Conservation (phyloP, 1,284 basidiomycete species). For the Abortiporus biennis region DNA sequence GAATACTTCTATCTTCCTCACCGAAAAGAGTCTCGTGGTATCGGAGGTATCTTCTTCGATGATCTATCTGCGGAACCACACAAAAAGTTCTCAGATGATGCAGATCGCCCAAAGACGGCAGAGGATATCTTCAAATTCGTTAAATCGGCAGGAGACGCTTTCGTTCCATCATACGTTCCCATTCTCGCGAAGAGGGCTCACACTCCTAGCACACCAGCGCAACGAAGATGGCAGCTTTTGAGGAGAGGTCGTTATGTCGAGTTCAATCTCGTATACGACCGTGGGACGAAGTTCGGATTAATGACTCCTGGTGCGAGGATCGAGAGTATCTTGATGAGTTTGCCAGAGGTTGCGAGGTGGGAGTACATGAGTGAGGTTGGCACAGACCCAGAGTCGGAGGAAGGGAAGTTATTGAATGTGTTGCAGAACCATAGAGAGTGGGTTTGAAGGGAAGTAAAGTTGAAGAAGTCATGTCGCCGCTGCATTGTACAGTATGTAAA, state of each 20-base stretch:
- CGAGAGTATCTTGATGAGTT: conserved; percentile 90
- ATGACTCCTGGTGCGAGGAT: conserved; percentile 88
- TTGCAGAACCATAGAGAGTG: conserved; percentile 69
- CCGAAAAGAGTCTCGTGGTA: conserved; percentile 82
- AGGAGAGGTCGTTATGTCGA: conserved; percentile 90
- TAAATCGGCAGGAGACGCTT: conserved; percentile 65
- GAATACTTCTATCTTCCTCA: conserved; percentile 96
- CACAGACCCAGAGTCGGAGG: conserved; percentile 58
- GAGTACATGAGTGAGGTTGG: conserved; percentile 89
- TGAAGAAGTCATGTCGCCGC: too few species aligned
- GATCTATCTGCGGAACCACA: conserved; percentile 69
- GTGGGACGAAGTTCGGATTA: conserved; percentile 85
- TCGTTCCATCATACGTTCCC: conserved; percentile 86
- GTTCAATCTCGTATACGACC: conserved; percentile 90
- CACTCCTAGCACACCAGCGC: conserved; percentile 53
- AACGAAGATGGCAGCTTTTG: conserved; percentile 86
- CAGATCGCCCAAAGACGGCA: conserved; percentile 45
- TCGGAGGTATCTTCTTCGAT: conserved; percentile 98
- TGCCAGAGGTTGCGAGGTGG: conserved; percentile 90
- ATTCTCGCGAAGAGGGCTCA: conserved; percentile 60
- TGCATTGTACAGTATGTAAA: too few species aligned
- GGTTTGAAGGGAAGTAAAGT: conserved; percentile 32
- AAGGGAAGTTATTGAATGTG: conserved; percentile 66
- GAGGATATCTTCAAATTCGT: conserved; percentile 78
- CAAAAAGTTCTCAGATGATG: conserved; percentile 35